Conservation (phyloP, 768 basidiomycete genomes). For the Tylopilus subfusipes region DNA sequence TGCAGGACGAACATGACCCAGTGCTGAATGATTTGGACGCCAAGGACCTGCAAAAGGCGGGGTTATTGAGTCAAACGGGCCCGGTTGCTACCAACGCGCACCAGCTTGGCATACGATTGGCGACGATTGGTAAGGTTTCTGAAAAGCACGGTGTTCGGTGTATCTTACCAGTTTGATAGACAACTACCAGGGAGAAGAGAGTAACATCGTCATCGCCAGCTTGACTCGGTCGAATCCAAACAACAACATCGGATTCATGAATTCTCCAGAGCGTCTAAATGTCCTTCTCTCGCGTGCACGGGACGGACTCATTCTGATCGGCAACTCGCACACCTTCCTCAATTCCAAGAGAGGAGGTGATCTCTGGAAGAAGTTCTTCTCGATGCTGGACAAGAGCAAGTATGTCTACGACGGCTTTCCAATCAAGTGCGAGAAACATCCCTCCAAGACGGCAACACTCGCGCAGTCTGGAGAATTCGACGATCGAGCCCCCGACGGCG, state of each 20-base stretch:
- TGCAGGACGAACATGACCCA: constrained; percentile 51
- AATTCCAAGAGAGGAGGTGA: constrained; percentile 49
- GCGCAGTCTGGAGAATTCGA: constrained; percentile 48
- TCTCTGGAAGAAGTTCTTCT: constrained; percentile 51
- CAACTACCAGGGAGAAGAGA: constrained; percentile 77
- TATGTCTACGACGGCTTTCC: constrained; percentile 64
- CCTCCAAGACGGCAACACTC: constrained; percentile 37
- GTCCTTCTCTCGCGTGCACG: constrained; percentile 72
- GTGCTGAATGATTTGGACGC: constrained; percentile 63
- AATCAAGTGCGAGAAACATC: constrained; percentile 54
- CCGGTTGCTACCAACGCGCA: constrained; percentile 42
- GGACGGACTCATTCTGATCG: constrained; percentile 62
- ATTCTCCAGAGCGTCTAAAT: constrained; percentile 63
- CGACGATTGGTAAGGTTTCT: constrained; percentile 56
- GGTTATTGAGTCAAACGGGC: constrained; percentile 39
- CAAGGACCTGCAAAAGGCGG: constrained; percentile 55
- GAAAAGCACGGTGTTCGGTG: neutral
- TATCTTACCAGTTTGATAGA: constrained; percentile 36
- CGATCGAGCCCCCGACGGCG: constrained; percentile 55
- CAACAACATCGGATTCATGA: constrained; percentile 69
- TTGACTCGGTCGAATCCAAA: constrained; percentile 58
- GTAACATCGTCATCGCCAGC: constrained; percentile 61
- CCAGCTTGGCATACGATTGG: constrained; percentile 44
- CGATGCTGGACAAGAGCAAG: constrained; percentile 35
- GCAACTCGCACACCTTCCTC: constrained; percentile 60